These are phyloP conservation scores for Ascocoryne sarcoides DNA, from an alignment of 2,329 filamentous ascomycete species.

Conservation along the genomic window DNA sequence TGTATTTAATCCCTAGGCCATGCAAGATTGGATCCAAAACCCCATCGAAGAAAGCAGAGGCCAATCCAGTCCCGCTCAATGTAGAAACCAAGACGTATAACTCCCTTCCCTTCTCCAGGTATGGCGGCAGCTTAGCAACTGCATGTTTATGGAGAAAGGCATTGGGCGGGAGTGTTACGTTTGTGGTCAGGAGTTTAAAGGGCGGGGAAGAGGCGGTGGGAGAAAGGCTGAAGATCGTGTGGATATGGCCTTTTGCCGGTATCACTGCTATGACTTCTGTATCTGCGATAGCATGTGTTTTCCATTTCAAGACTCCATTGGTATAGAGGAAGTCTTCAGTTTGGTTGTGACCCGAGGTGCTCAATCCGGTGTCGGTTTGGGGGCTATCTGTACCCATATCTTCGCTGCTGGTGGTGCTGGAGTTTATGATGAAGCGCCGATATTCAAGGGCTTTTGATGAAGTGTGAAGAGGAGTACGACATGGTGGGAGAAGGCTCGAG, in stretches of 20 bases:
- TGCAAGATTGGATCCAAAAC: slow-evolving; percentile 49
- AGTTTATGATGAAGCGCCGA: too few relatives aligned
- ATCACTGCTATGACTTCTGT: slow-evolving; percentile 29
- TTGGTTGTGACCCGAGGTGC: neutral
- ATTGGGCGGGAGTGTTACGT: slow-evolving; percentile 30
- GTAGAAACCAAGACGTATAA: slow-evolving; percentile 62
- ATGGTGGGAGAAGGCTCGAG: neutral
- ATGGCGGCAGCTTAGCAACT: slow-evolving; percentile 31
- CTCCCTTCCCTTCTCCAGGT: slow-evolving; percentile 23
- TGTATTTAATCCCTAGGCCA: slow-evolving; percentile 38
- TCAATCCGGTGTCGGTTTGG: neutral
- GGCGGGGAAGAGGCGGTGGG: slow-evolving; percentile 26
- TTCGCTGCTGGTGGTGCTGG: neutral
- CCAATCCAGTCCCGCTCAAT: slow-evolving; percentile 52
- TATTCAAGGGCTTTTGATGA: too few relatives aligned
- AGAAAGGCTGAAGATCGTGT: slow-evolving; percentile 33
- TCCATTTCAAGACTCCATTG: slow-evolving; percentile 12
- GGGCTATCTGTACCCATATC: neutral
- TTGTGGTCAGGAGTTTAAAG: slow-evolving; percentile 26
- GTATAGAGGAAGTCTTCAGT: slow-evolving; percentile 10
- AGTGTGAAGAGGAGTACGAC: neutral
- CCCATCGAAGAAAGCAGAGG: slow-evolving; percentile 44
- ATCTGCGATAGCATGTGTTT: slow-evolving; percentile 16
- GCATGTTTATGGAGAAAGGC: slow-evolving; percentile 31
- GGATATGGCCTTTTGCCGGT: slow-evolving; percentile 11